phyloP scores from a whole-genome alignment of 306 rosid genomes.

The Dryas drummondii region DNA sequence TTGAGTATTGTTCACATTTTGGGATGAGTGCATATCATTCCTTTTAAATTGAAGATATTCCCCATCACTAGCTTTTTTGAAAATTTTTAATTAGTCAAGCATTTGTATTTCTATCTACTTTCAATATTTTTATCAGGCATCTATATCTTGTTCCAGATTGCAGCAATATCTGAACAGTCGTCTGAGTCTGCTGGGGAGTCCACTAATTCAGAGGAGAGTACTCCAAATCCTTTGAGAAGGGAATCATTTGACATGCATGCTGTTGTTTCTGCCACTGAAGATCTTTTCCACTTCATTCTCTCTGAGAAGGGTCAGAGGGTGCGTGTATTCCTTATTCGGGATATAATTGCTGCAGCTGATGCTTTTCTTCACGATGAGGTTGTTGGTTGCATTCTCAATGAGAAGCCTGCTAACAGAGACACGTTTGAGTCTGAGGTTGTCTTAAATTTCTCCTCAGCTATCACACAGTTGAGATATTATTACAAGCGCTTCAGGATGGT shows the following conservation, averaged over 20 bases:
- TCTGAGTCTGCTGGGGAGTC: conserved; percentile 55
- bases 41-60: background rate
- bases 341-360: conserved; percentile 71
- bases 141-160: conserved; percentile 60
- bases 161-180: conserved; percentile 94
- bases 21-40: background rate
- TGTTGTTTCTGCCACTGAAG: conserved; percentile 88
- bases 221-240: conserved; percentile 59
- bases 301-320: conserved; percentile 88
- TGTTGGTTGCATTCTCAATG: conserved; percentile 38
- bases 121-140: conserved; percentile 10
- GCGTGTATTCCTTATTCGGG: conserved; percentile 78
- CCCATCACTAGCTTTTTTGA: background rate
- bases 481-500: background rate
- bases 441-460: background rate
- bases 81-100: background rate
- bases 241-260: conserved; percentile 82
- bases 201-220: conserved; percentile 40
- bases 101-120: background rate
- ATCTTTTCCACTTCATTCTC: conserved; percentile 72
- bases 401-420: conserved; percentile 40
- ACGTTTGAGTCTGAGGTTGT: conserved; percentile 17
- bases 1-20: background rate
- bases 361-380: conserved; percentile 66
- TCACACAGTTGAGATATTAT: no score